These are phyloP conservation scores for Phytophthora nicotianae DNA, from an alignment of 352 stramenopile genomes.

Conservation along the genomic window DNA sequence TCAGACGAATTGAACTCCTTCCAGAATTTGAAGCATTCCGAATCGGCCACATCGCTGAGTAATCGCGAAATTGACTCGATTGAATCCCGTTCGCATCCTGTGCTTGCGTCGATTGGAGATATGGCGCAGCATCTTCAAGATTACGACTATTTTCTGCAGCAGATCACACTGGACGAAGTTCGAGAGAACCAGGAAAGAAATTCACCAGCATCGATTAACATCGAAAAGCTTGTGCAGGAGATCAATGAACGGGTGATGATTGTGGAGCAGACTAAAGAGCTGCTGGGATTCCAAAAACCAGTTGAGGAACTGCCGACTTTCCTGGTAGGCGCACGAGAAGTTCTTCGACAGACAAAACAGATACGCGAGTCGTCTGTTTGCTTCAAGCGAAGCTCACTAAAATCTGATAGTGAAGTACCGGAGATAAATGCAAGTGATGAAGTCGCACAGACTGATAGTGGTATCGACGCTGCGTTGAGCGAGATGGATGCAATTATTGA, in stretches of 20 bases:
- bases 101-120: constrained; percentile 57
- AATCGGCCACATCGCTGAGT: constrained; percentile 12
- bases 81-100: constrained; percentile 34
- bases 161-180: constrained; percentile 29
- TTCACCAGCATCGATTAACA: constrained; percentile 19
- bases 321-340: constrained; percentile 21
- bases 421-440: constrained; percentile 3
- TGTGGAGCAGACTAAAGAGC: constrained; percentile 30
- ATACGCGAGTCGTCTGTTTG: constrained; percentile 19
- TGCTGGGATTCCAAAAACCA: constrained; percentile 40
- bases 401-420: not conserved
- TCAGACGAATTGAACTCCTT: constrained; percentile 20
- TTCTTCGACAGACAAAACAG: constrained; percentile 30
- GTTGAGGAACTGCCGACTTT: constrained; percentile 42
- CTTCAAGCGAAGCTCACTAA: not conserved
- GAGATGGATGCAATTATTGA: constrained; percentile 37
- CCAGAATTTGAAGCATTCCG: constrained; percentile 5
- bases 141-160: constrained; percentile 58
- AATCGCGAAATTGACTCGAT: constrained; percentile 20
- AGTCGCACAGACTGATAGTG: not conserved
- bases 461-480: constrained; percentile 17
- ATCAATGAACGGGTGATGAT: constrained; percentile 48
- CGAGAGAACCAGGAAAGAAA: constrained; percentile 5
- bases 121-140: constrained; percentile 65
- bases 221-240: constrained; percentile 39